phyloP scores from a whole-genome alignment of 2,329 filamentous ascomycete genomes.

The Trichoderma koningii region DNA sequence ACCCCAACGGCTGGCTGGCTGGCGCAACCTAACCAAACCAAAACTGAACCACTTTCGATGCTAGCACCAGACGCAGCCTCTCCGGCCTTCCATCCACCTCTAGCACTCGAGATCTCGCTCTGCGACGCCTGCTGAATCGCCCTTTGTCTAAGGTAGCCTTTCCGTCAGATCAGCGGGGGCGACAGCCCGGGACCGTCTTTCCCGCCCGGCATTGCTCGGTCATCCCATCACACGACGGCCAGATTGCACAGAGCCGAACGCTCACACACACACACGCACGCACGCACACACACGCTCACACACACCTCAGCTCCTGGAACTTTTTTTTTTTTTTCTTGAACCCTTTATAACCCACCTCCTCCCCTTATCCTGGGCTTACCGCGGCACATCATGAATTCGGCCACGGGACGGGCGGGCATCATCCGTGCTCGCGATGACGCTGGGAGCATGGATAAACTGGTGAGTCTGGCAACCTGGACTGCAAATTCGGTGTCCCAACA shows the following conservation, averaged over 20 bases:
- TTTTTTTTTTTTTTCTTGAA: constrained; percentile 7
- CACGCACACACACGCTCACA: not conserved
- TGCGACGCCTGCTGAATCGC: too few relatives aligned
- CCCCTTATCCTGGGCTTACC: constrained; percentile 29
- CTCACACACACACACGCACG: constrained; percentile 32
- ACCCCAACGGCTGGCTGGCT: not conserved
- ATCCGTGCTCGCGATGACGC: constrained; percentile 56
- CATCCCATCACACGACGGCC: constrained; percentile 40
- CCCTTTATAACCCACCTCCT: constrained; percentile 23
- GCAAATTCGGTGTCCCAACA: constrained; percentile 1
- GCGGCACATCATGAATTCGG: constrained; percentile 43
- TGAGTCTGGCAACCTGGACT: constrained; percentile 44
- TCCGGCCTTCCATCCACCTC: not conserved
- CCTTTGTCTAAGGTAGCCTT: constrained; percentile 6
- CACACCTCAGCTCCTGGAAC: constrained; percentile 29
- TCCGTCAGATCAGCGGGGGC: constrained; percentile 24
- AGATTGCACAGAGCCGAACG: constrained; percentile 39
- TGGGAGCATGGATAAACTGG: constrained; percentile 59
- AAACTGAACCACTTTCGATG: constrained; percentile 1
- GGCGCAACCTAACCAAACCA: constrained; percentile 3
- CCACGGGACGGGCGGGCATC: constrained; percentile 59
- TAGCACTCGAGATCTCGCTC: not conserved
- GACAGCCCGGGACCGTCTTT: constrained; percentile 24
- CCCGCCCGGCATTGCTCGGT: constrained; percentile 31
- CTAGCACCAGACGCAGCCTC: constrained; percentile 3